Percentiles rank a stretch among this genome's conserved stretches.
Conservation (phyloP, 106 monocot species). For the Acorus gramineus region DNA sequence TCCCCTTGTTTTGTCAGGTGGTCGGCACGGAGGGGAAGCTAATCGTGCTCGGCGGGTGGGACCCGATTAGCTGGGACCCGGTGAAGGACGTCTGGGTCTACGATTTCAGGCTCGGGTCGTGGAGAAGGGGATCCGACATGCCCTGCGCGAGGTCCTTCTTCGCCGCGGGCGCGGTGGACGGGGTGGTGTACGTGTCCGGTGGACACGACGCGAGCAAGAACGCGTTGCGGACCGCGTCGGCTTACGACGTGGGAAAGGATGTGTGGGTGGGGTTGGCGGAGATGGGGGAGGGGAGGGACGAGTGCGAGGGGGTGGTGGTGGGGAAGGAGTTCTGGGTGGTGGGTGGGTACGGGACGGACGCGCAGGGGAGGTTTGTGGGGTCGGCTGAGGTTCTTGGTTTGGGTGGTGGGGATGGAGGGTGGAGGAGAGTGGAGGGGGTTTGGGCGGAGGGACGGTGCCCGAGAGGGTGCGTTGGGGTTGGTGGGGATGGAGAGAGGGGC, state of each 20-base stretch:
- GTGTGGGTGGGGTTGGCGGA: constrained; percentile 42
- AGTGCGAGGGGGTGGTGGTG: constrained; percentile 33
- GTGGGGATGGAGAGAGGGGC: constrained; percentile 16
- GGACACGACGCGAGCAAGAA: constrained; percentile 80
- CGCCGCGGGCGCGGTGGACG: constrained; percentile 19
- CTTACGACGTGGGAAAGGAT: constrained; percentile 63
- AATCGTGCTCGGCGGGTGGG: constrained; percentile 43
- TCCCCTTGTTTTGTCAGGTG: constrained; percentile 48
- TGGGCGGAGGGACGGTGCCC: constrained; percentile 22
- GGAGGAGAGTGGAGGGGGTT: constrained; percentile 29
- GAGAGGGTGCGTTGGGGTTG: constrained; percentile 14
- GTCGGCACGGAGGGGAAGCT: constrained; percentile 13
- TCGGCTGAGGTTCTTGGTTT: constrained; percentile 17
- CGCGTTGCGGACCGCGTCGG: constrained; percentile 51
- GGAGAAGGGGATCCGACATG: constrained; percentile 35
- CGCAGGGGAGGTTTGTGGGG: constrained; percentile 29
- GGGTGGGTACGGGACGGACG: constrained; percentile 49
- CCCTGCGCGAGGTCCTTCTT: constrained; percentile 45
- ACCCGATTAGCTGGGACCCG: constrained; percentile 33
- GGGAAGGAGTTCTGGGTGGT: constrained; percentile 29
- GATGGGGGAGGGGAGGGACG: constrained; percentile 62
- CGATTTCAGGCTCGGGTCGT: constrained; percentile 30
- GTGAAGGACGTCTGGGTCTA: constrained; percentile 33
- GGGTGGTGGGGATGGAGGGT: neutral
- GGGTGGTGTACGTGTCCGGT: constrained; percentile 47